Conservation (phyloP, 2,329 filamentous ascomycete species). For the Neofusicoccum cordaticola region DNA sequence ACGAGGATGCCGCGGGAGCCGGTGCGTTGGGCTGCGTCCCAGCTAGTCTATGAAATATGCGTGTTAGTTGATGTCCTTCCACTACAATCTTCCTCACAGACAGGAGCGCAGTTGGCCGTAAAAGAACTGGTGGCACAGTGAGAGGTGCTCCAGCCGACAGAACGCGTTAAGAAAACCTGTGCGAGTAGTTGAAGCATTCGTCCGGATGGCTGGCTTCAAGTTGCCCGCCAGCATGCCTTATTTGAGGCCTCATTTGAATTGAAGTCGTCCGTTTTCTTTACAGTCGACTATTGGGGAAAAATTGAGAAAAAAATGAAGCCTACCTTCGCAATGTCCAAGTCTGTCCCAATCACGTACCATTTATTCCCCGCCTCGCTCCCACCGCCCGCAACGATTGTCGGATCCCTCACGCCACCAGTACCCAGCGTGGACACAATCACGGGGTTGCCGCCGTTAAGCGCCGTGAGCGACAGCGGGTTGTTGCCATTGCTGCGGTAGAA, state of each 20-base stretch:
- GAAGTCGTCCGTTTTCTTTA: too few relatives aligned
- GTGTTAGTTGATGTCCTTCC: too few relatives aligned
- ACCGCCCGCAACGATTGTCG: conserved; percentile 48
- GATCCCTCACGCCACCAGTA: conserved; percentile 54
- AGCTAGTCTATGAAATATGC: conserved; percentile 42
- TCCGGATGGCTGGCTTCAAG: too few relatives aligned
- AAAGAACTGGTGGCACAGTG: too few relatives aligned
- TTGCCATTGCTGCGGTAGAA: conserved; percentile 56
- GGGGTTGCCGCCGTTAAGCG: conserved; percentile 50
- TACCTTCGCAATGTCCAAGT: conserved; percentile 47
- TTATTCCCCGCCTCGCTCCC: conserved; percentile 49
- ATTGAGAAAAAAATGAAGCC: conserved; percentile 20
- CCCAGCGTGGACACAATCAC: conserved; percentile 51
- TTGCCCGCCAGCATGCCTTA: not conserved
- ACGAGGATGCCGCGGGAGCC: conserved; percentile 54
- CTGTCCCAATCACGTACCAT: conserved; percentile 57
- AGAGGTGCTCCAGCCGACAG: too few relatives aligned
- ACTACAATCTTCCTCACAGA: too few relatives aligned
- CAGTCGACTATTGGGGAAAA: too few relatives aligned
- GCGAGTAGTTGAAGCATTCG: too few relatives aligned
- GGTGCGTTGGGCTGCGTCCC: conserved; percentile 52
- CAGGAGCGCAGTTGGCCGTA: too few relatives aligned
- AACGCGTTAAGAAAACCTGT: too few relatives aligned
- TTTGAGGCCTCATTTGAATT: conserved; percentile 16
- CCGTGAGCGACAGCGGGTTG: conserved; percentile 47